These are phyloP conservation scores for Ophiostoma novo-ulmi DNA, from an alignment of 2,329 filamentous ascomycete species.

Conservation along the genomic window DNA sequence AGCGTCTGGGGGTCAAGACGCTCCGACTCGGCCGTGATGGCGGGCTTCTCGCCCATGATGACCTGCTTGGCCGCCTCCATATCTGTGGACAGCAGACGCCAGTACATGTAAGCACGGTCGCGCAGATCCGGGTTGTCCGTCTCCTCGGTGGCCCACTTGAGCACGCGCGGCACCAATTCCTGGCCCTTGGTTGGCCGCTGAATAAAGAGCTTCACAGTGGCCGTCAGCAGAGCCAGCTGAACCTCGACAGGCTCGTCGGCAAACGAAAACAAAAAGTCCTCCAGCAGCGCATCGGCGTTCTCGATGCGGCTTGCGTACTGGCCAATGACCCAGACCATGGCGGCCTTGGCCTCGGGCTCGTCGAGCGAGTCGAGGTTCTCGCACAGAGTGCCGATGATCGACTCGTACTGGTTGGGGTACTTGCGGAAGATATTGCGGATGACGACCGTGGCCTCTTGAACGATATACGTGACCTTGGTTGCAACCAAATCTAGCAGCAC, in stretches of 20 bases:
- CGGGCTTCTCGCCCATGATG: conserved; percentile 95
- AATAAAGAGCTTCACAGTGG: conserved; percentile 96
- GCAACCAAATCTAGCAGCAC: conserved; percentile 87
- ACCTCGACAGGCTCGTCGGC: conserved; percentile 93
- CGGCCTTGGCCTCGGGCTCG: conserved; percentile 95
- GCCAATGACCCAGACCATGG: conserved; percentile 99
- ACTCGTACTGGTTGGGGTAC: conserved; percentile 98
- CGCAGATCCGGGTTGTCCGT: conserved; percentile 98
- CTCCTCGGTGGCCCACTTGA: conserved; percentile 98
- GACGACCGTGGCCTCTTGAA: conserved; percentile 96
- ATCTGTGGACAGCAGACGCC: conserved; percentile 89
- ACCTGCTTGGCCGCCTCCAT: conserved; percentile 79
- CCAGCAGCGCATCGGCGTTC: conserved; percentile 86
- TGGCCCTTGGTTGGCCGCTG: conserved; percentile 93
- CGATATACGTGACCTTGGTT: conserved; percentile 98
- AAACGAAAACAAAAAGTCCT: conserved; percentile 93
- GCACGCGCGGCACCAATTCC: conserved; percentile 83
- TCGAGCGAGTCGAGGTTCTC: conserved; percentile 95
- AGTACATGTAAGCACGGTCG: conserved; percentile 98
- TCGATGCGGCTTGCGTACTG: conserved; percentile 97
- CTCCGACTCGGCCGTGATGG: conserved; percentile 93
- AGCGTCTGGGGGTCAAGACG: conserved; percentile 85
- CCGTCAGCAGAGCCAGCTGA: conserved; percentile 87
- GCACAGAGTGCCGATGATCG: conserved; percentile 91
- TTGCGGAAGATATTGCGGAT: conserved; percentile 99